Evolutionary conservation across 2,329 filamentous ascomycete genomes (phyloP), one percentile per base, ranked within the genome.

Genomic region (Alternaria solani): DNA sequence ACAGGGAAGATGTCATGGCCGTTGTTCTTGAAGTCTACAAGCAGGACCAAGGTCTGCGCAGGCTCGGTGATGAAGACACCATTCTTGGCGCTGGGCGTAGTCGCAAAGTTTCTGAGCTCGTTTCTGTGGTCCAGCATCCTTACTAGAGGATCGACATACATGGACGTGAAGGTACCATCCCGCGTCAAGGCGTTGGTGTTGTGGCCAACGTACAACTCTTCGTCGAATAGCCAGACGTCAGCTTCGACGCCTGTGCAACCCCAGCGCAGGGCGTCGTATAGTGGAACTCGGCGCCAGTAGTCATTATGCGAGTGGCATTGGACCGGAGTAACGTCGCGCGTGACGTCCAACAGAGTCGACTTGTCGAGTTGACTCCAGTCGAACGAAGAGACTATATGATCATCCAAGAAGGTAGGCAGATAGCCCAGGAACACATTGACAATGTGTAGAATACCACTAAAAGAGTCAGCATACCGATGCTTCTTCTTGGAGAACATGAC

Each of bases 251-350:
- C 80, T 12, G 82, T 81, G 68, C 85, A 87, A 43, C 85, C 85
- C 25, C 80, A 84, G 57, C 81, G 77, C 0, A 87, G 76, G 11
- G 85, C 85, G n/a, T 84, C 84, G 68, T 81, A 86, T 0, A 87
- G 78, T 1, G 85, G 85, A 0, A 85, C 78, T 2, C 77, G 78
- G 8, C 84, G 83, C 84, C 84, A 87, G 72, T 87, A 87, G 70
- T 87, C 85, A 66, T 87, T 87, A 67, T 87, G 85, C 3, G 84
- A 86, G 65, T 87, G 85, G 60, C 84, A 86, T 32, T 77, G 78
- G 12, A 84, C 80, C 0, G 85, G 84, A 1, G 75, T 70, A 32
- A 86, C 80, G 49, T 83, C 82, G 23, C 79, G 80, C 4, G 84
- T 85, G 62, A 83, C 78, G 67, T 85, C 83, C 1, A 83, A 80